A percentile compares a stretch with the other conserved stretches of the same genome.
Evolutionary conservation across 2,329 filamentous ascomycete genomes (phyloP).

Genomic region (Fonsecaea erecta): DNA sequence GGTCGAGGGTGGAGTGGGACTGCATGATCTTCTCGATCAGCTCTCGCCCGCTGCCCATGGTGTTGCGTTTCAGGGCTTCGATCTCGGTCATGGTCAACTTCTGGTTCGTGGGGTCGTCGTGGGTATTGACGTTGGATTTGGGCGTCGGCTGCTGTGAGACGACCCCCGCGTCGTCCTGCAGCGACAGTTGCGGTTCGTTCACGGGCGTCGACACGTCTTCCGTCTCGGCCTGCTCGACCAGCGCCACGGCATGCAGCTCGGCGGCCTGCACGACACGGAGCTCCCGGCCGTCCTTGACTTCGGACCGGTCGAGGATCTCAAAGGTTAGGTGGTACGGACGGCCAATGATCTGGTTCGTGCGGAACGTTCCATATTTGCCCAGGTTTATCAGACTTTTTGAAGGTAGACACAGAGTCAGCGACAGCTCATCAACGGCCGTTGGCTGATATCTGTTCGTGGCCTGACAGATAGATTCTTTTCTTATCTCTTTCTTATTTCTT

Average conservation of each 20-base stretch:
- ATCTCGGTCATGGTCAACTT: slow-evolving; percentile 74
- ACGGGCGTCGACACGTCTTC: slow-evolving; percentile 42
- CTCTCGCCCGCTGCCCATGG: slow-evolving; percentile 79
- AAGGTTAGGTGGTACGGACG: slow-evolving; percentile 91
- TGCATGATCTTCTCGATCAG: slow-evolving; percentile 91
- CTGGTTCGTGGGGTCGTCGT: slow-evolving; percentile 71
- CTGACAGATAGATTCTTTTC: too few relatives aligned
- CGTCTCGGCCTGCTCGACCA: slow-evolving; percentile 58
- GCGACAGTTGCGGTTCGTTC: too few relatives aligned
- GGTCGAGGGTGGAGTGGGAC: slow-evolving; percentile 84
- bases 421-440: slow-evolving; percentile 31
- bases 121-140: slow-evolving; percentile 63
- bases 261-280: slow-evolving; percentile 78
- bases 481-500: not conserved
- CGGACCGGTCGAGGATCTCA: slow-evolving; percentile 75
- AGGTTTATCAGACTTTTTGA: slow-evolving; percentile 76
- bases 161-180: slow-evolving; percentile 38
- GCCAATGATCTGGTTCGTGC: slow-evolving; percentile 85
- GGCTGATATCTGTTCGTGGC: slow-evolving; percentile 36
- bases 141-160: slow-evolving; percentile 49
- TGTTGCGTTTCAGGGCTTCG: slow-evolving; percentile 72
- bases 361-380: slow-evolving; percentile 91
- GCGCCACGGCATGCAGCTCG: slow-evolving; percentile 79
- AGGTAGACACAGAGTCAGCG: slow-evolving; percentile 37
- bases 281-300: slow-evolving; percentile 65